Conservation (phyloP, 768 basidiomycete genomes). For the Naganishia vishniacii region DNA sequence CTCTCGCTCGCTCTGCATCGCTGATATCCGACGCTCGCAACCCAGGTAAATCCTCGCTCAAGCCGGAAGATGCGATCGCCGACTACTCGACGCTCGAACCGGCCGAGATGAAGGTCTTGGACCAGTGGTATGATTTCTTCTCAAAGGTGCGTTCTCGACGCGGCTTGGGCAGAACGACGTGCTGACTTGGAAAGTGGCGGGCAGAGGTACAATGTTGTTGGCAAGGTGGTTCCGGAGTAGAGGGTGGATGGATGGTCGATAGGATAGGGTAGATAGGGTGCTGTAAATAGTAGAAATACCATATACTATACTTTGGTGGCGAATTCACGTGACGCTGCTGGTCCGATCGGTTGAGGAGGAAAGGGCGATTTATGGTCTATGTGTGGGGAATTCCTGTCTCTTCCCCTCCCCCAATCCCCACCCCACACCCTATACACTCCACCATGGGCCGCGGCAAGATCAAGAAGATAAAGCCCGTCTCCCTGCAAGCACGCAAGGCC, state of each 20-base stretch:
- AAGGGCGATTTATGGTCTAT: neutral
- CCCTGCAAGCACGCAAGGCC: slow-evolving; percentile 20
- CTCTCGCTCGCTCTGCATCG: neutral
- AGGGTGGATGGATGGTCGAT: no score
- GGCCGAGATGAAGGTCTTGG: slow-evolving; percentile 68
- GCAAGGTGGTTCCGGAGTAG: slow-evolving; percentile 53
- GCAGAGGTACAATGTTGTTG: slow-evolving; percentile 80
- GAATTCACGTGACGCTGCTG: no score
- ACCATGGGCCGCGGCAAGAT: slow-evolving; percentile 22
- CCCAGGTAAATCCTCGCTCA: slow-evolving; percentile 71
- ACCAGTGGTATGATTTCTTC: slow-evolving; percentile 88
- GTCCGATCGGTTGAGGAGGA: neutral
- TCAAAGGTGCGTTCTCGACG: slow-evolving; percentile 55
- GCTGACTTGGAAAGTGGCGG: slow-evolving; percentile 3
- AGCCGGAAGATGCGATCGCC: slow-evolving; percentile 74
- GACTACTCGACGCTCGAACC: slow-evolving; percentile 74
- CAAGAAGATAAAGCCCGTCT: slow-evolving; percentile 18
- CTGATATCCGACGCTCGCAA: neutral
- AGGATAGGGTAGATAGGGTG: neutral
- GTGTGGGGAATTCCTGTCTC: no score
- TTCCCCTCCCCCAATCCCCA: neutral
- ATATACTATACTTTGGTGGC: no score
- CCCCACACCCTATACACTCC: neutral
- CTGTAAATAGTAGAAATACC: no score
- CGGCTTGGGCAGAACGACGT: neutral